Conservation (phyloP, 306 rosid species). For the Rubus idaeus region DNA sequence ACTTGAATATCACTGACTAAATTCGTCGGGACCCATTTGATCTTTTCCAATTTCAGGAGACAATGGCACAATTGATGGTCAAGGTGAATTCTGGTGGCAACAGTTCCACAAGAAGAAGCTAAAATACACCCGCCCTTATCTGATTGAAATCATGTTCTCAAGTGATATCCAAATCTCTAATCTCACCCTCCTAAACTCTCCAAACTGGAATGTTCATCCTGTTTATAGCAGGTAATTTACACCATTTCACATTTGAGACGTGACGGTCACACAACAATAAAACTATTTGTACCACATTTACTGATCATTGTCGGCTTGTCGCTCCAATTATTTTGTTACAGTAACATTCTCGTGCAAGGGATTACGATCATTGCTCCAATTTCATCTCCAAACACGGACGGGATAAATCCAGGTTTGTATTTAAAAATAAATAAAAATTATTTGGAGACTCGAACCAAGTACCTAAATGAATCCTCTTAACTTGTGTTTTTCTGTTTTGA, state of each 20-base stretch:
- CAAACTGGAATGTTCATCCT: conserved; percentile 53
- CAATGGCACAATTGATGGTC: conserved; percentile 53
- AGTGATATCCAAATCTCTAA: conserved; percentile 37
- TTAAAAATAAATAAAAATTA: too few relatives aligned
- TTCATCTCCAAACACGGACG: conserved; percentile 51
- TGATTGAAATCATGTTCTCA: conserved; percentile 45
- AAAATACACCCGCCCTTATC: conserved; percentile 48
- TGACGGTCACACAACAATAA: not conserved
- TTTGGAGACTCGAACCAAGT: not conserved
- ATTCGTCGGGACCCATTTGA: not conserved
- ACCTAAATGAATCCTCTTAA: not conserved
- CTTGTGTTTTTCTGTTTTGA: not conserved
- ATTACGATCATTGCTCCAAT: conserved; percentile 49
- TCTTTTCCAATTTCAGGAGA: conserved; percentile 25
- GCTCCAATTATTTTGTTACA: conserved; percentile 19
- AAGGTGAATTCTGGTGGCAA: conserved; percentile 51
- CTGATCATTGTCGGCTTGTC: not conserved
- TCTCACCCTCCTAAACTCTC: conserved; percentile 46
- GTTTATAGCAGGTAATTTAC: conserved; percentile 42
- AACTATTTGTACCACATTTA: not conserved
- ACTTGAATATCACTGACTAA: not conserved
- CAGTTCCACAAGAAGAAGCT: conserved; percentile 49
- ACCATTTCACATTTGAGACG: not conserved
- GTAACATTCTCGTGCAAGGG: conserved; percentile 46
- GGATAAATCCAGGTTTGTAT: conserved; percentile 48